Percentiles rank a stretch among this genome's conserved stretches.
Conservation (phyloP, 2,329 filamentous ascomycete species). For the Bertia moriformis region DNA sequence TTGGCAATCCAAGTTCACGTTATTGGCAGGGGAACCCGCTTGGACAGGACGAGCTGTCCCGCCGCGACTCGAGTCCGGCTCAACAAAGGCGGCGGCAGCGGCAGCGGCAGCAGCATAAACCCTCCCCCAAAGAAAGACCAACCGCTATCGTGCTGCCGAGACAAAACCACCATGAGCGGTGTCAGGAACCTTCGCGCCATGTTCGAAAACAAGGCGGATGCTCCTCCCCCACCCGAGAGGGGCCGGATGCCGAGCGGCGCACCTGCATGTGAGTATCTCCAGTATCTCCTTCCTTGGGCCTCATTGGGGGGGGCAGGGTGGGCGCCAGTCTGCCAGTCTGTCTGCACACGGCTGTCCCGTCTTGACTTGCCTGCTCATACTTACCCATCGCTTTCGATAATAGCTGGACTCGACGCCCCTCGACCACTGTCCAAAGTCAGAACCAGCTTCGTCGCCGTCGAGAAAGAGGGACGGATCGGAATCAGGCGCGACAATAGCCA, state of each 20-base stretch:
- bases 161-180: conserved; percentile 48
- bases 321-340: no score
- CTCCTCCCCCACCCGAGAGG: conserved; percentile 51
- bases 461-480: conserved; percentile 45
- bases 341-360: not conserved
- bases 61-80: no score
- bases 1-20: no score
- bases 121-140: no score
- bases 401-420: conserved; percentile 29
- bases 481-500: conserved; percentile 28
- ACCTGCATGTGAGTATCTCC: conserved; percentile 6
- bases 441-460: conserved; percentile 61
- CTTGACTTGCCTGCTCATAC: conserved; percentile 13
- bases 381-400: conserved; percentile 17
- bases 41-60: no score
- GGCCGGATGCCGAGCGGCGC: conserved; percentile 51
- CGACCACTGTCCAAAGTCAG: conserved; percentile 62
- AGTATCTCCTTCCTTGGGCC: no score
- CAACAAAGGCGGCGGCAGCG: no score
- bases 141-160: no score
- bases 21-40: no score
- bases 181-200: conserved; percentile 66
- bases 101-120: no score
- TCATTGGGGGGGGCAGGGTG: no score
- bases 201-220: conserved; percentile 61